Conservation (phyloP, 306 rosid genomes). For the Morella rubra region DNA sequence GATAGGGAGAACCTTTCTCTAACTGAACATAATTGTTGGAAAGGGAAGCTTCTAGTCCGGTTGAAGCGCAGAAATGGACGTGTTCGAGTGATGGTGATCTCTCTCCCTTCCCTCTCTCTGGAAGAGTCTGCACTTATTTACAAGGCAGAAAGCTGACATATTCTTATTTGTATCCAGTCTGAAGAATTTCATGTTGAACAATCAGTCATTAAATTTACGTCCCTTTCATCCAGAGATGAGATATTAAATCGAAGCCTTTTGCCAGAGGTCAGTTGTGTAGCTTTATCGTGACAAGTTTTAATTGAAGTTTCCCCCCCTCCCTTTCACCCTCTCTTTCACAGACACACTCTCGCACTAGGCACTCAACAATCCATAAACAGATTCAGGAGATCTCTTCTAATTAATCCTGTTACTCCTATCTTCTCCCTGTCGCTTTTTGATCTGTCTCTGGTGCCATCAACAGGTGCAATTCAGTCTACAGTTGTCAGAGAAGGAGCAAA, state of each 20-base stretch:
- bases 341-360: neutral
- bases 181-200: conserved; percentile 65
- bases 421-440: no score
- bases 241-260: conserved; percentile 48
- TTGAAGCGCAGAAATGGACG: conserved; percentile 95
- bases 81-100: conserved; percentile 73
- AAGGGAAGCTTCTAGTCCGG: conserved; percentile 72
- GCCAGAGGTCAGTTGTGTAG: conserved; percentile 67
- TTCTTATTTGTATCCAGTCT: conserved; percentile 38
- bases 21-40: conserved; percentile 44
- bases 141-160: conserved; percentile 26
- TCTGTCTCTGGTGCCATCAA: conserved; percentile 16
- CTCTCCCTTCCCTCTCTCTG: conserved; percentile 26
- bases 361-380: neutral
- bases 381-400: neutral
- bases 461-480: conserved; percentile 90
- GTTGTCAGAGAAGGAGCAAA: conserved; percentile 85
- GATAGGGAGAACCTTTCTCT: conserved; percentile 35
- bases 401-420: neutral
- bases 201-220: conserved; percentile 50
- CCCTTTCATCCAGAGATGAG: conserved; percentile 55
- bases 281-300: conserved; percentile 23
- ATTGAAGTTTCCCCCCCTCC: conserved; percentile 6
- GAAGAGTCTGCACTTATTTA: conserved; percentile 16
- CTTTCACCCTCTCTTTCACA: neutral